Base-by-base conservation (phyloP, 768 basidiomycete species). In the Xerocomellus dryophilus region DNA sequence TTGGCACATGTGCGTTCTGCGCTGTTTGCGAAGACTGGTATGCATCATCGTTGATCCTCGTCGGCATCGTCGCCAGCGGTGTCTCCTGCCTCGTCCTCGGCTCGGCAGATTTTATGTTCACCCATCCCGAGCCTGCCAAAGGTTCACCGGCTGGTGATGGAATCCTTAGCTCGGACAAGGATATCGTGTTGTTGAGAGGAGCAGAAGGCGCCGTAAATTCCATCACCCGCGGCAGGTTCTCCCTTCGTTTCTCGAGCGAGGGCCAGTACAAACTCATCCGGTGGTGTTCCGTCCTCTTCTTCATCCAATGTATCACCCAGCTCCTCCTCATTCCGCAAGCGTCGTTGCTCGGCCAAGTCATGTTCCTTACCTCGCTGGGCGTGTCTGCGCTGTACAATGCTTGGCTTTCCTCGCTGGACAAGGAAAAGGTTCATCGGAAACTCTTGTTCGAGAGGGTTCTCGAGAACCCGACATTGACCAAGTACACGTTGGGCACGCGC, bases 311-410 rank as follows among this genome's bases (percentile, higher is more conserved):
- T 41, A 42, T 71, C 21, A 25, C 50, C 7, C 70, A 71, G 48
- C 62, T 71, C 10, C 53, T 71, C 21, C 61, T 71, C n/a, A 66
- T 69, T 10, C 63, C 70, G 0, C 68, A 71, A 53, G 65, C 63
- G 1, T 57, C 60, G 6, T 38, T 68, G 15, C 65, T 68, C 14
- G 70, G 70, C 2, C 70, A 71, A 44, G 35, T 66, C 50, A 61
- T 71, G 60, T 71, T 71, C 54, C 52, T 71, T 14, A 5, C 40
- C 1, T 63, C 67, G 5, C 50, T 71, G 5, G 67, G 58, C 2
- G 55, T 64, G 1, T 71, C 70, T 0, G 66, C 67, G 45, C 10
- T 61, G 1, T 69, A 67, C 53, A 71, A 65, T n/a, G 32, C 43
- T 0, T 62, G 49, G 47, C 23, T 66, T 3, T 63, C 66, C 0